phyloP scores from a whole-genome alignment of 441 rosid genomes.

The Mallotus japonicus region DNA sequence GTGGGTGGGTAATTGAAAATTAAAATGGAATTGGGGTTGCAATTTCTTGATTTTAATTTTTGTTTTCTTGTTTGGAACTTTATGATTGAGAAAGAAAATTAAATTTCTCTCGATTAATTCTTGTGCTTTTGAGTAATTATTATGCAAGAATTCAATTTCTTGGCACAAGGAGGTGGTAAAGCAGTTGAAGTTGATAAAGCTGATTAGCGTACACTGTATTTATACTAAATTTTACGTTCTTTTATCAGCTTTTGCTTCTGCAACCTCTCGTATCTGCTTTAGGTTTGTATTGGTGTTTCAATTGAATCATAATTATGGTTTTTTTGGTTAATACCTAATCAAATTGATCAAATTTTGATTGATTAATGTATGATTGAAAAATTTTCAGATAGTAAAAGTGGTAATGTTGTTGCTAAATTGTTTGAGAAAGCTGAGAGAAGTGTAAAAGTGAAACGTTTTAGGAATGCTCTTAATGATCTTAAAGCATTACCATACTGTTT shows the following conservation, averaged over 20 bases:
- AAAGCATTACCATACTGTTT: too few species aligned
- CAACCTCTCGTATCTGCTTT: conserved; percentile 89
- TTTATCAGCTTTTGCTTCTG: conserved; percentile 78
- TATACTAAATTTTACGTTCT: conserved; percentile 69
- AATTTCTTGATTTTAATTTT: too few species aligned
- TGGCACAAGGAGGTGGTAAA: too few species aligned
- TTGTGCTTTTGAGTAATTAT: too few species aligned
- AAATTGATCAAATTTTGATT: too few species aligned
- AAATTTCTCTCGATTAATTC: too few species aligned
- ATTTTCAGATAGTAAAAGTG: conserved; percentile 54
- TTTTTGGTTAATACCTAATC: background rate
- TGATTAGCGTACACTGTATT: conserved; percentile 49
- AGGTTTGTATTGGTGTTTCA: conserved; percentile 35
- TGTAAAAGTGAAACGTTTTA: conserved; percentile 70
- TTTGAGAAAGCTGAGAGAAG: conserved; percentile 73
- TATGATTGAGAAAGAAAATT: too few species aligned
- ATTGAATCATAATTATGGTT: background rate
- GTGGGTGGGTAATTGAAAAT: too few species aligned
- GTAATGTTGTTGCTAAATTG: conserved; percentile 54
- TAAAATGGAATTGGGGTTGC: too few species aligned
- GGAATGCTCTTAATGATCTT: conserved; percentile 87
- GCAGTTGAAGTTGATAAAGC: too few species aligned
- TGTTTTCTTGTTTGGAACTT: too few species aligned
- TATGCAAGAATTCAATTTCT: too few species aligned
- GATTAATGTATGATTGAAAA: background rate